A percentile compares a stretch with the other conserved stretches of the same genome.
Evolutionary conservation across 805 yeast genomes (phyloP).

Genomic region (Ogataea nonfermentans): DNA sequence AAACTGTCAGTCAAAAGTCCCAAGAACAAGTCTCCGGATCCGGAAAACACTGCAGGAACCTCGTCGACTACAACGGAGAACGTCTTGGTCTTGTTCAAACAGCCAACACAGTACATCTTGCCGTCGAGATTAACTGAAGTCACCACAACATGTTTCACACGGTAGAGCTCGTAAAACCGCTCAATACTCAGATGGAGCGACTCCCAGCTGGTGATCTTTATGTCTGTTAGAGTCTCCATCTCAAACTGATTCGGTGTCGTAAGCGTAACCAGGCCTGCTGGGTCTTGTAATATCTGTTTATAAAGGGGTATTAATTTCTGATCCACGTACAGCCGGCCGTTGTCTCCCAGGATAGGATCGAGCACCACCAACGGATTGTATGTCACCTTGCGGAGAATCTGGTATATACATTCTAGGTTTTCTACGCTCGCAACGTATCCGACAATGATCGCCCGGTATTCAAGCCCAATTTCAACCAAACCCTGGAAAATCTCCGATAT

Average conservation of each 20-base stretch:
- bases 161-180: slow-evolving; percentile 42
- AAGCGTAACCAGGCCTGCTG: slow-evolving; percentile 39
- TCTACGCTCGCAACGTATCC: slow-evolving; percentile 76
- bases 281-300: slow-evolving; percentile 42
- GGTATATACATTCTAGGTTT: slow-evolving; percentile 48
- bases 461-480: slow-evolving; percentile 44
- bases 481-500: slow-evolving; percentile 56
- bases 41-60: slow-evolving; percentile 63
- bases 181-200: slow-evolving; percentile 40
- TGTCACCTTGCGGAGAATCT: slow-evolving; percentile 25
- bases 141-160: slow-evolving; percentile 52
- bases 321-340: slow-evolving; percentile 76
- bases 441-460: slow-evolving; percentile 66
- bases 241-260: slow-evolving; percentile 78
- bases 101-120: slow-evolving; percentile 42
- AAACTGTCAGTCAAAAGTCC: slow-evolving; percentile 56
- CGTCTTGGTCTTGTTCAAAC: slow-evolving; percentile 23
- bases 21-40: slow-evolving; percentile 72
- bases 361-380: slow-evolving; percentile 54
- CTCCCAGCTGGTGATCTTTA: slow-evolving; percentile 38
- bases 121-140: slow-evolving; percentile 45
- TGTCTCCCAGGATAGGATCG: slow-evolving; percentile 93
- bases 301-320: slow-evolving; percentile 53
- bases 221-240: slow-evolving; percentile 56
- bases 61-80: slow-evolving; percentile 43